Conservation (phyloP, 495 filamentous ascomycete species). For the Tuber magnatum region DNA sequence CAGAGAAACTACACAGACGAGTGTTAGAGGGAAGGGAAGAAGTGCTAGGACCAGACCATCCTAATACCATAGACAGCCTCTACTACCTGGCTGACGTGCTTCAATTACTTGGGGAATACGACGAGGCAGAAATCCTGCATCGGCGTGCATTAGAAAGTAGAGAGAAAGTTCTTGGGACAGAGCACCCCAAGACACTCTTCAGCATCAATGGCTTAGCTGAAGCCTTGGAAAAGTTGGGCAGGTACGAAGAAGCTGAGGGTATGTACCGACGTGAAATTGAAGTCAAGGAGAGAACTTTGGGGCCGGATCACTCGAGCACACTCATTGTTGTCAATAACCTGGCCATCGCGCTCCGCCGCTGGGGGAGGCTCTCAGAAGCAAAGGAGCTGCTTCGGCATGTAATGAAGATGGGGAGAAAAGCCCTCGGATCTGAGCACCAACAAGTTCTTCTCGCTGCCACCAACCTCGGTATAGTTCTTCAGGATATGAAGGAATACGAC, state of each 20-base stretch:
- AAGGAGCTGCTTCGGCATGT: constrained; percentile 34
- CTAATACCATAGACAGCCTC: constrained; percentile 11
- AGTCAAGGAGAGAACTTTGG: constrained; percentile 7
- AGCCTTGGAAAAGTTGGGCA: constrained; percentile 8
- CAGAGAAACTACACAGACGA: constrained; percentile 37
- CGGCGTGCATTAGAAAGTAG: constrained; percentile 8
- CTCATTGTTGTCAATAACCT: constrained; percentile 30
- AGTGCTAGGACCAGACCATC: constrained; percentile 39
- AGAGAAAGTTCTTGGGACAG: constrained; percentile 16
- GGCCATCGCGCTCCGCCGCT: constrained; percentile 34
- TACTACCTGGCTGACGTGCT: constrained; percentile 10
- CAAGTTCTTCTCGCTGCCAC: constrained; percentile 39
- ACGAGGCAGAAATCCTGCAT: constrained; percentile 7
- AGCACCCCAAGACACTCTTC: constrained; percentile 20
- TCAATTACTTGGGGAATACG: not conserved
- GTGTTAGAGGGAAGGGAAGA: constrained; percentile 37
- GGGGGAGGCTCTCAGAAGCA: constrained; percentile 43
- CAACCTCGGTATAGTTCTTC: constrained; percentile 38
- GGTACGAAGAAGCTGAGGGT: constrained; percentile 6
- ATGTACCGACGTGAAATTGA: constrained; percentile 7
- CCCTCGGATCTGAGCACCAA: constrained; percentile 39
- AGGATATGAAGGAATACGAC: constrained; percentile 39
- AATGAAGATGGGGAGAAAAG: constrained; percentile 30
- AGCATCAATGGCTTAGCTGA: constrained; percentile 11
- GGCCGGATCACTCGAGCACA: constrained; percentile 15